Evolutionary conservation across 1,284 basidiomycete genomes (phyloP), one percentile per base, ranked within the genome.

Genomic region (Somion occarium): DNA sequence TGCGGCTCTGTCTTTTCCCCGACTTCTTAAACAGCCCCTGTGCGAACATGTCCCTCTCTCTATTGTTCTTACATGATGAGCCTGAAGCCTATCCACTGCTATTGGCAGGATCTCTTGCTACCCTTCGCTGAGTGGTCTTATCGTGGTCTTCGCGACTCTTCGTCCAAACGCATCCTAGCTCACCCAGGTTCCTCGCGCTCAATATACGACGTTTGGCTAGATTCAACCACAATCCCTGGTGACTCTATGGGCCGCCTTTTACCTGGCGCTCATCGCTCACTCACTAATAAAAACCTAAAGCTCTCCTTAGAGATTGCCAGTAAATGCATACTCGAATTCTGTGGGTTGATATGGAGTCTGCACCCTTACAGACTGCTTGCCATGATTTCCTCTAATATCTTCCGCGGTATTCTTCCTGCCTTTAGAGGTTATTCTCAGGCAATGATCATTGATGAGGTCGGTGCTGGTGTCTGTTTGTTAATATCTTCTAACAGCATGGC

Each of bases 371-470:
- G 85, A 53, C 81, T 83, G 20, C 70, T 76, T 22, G 67, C 85
- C 49, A 82, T 90, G 78, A 67, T 89, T 60, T 53, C 74, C 50
- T 69, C 88, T 57, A 85, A 89, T 64, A 68, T 90, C 48, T 60
- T 83, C 54, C 79, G 86, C 56, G 88, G 86, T 53, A 67, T 85
- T 53, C 80, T 89, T 61, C 88, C 88, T 38, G 88, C 87, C 11
- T 85, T 86, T 65, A 79, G 85, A 68, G 83, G 86, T 52, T 90
- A 88, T 71, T 89, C 88, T 11, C 88, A 91, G 73, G 87, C 87
- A 47, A 69, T 87, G 65, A 86, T 91, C 57, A 80, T 91, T 55
- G 84, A 91, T 68, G 86, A 91, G 78, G 88, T 85, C 52, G 50
- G 78, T 43, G 15, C 18, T 34, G 18, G 12, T 54, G 15, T 13